Evolutionary conservation across 2,329 filamentous ascomycete species (phyloP), one percentile per base, ranked within the genome.

Genomic region (Cercospora zeae-maydis): DNA sequence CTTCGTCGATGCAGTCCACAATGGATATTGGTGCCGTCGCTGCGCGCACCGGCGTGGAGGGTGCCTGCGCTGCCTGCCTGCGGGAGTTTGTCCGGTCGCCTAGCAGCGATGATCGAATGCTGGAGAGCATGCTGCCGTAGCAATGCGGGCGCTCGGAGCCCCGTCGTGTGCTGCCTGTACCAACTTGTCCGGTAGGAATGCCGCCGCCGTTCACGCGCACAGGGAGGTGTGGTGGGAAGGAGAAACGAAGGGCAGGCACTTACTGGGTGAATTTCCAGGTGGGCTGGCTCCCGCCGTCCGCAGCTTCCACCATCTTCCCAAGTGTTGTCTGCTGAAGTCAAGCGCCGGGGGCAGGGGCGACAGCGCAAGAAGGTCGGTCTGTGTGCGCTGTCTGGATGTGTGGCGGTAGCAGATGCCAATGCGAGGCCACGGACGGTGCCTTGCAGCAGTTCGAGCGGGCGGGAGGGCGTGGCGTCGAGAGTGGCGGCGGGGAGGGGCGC

Each of bases 241-340:
- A 34, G 16, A 42, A 55, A 47, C 19, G 39, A 63, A 58, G 52
- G 42, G 51, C 61, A 58, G 59, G 45, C 59, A 76, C 92, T 80
- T 90, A 96, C 93, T 98, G 93, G 80, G 93, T 98, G 83, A 98
- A 98, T 85, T 98, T 98, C 93, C 93, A 98, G 81, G 93, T 98
- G 77, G 93, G 93, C 82, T 91, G 89, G 84, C 87, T 92, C 81
- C 70, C 66, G 65, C 72, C 69, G 69, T 90, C 85, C 83, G 96
- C 92, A 83, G 89, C 90, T 86, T 97, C 93, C 84, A 95, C 93
- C 93, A 98, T 97, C 83, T 89, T 93, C 73, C 67, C 56, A 31
- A 34, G 13, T 30, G 27, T 47, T 42, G 21, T 16, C 39, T 24
- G 57, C 57, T 21, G 45, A 37, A 33, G 31, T 51, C 57, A 31